Conservation (phyloP, 1,139 yeast genomes). For the Suhomyces atakaporum region DNA sequence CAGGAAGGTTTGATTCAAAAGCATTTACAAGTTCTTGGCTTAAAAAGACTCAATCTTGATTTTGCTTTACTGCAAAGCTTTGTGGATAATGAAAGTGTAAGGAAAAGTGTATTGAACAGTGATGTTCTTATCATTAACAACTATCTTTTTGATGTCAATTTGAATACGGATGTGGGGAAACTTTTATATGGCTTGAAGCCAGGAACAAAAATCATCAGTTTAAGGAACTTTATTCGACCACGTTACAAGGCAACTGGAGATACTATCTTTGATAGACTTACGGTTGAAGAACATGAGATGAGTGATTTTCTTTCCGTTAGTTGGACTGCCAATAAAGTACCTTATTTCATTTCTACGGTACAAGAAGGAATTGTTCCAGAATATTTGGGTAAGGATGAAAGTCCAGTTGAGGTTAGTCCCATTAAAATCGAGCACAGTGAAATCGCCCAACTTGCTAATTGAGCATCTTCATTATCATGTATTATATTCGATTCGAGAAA, state of each 20-base stretch:
- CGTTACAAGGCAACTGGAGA: slow-evolving; percentile 57
- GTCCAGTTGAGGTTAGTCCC: slow-evolving; percentile 3
- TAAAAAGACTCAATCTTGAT: slow-evolving; percentile 55
- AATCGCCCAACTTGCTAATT: background rate
- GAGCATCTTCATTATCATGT: background rate
- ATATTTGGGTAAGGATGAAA: slow-evolving; percentile 15
- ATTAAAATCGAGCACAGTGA: slow-evolving; percentile 2
- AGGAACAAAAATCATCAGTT: slow-evolving; percentile 77
- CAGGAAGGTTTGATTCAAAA: slow-evolving; percentile 62
- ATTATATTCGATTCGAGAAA: too few species aligned
- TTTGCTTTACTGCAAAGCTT: slow-evolving; percentile 72
- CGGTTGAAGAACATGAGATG: slow-evolving; percentile 65
- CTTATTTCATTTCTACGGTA: slow-evolving; percentile 76
- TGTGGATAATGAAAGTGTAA: slow-evolving; percentile 61
- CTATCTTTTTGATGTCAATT: slow-evolving; percentile 73
- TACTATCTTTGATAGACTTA: slow-evolving; percentile 61
- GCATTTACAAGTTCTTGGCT: slow-evolving; percentile 64
- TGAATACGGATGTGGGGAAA: slow-evolving; percentile 69
- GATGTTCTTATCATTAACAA: slow-evolving; percentile 80
- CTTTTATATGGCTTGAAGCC: slow-evolving; percentile 63
- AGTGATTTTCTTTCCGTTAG: slow-evolving; percentile 72
- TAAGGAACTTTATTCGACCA: slow-evolving; percentile 71
- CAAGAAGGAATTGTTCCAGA: slow-evolving; percentile 32
- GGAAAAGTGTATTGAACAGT: slow-evolving; percentile 55
- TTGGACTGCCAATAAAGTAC: slow-evolving; percentile 88